phyloP scores from a whole-genome alignment of 495 filamentous ascomycete genomes.

The Friedmanniomyces endolithicus region DNA sequence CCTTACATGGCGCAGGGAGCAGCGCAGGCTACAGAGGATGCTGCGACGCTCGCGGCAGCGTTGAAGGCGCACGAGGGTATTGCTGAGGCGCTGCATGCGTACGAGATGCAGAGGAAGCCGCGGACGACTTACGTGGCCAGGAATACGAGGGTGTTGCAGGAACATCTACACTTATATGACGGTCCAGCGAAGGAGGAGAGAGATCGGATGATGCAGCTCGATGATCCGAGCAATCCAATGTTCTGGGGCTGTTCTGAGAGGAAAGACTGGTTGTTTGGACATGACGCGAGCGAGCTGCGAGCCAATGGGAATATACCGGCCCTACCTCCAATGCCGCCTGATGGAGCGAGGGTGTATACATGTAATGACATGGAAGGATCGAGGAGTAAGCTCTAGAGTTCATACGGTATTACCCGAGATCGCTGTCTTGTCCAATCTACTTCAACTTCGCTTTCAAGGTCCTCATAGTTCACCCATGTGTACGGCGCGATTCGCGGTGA shows the following conservation, averaged over 20 bases:
- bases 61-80: not conserved
- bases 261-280: conserved; percentile 17
- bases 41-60: conserved; percentile 15
- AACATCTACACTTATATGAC: conserved; percentile 48
- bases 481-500: not conserved
- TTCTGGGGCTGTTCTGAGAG: conserved; percentile 14
- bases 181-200: conserved; percentile 43
- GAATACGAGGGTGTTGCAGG: conserved; percentile 40
- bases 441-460: too few species aligned
- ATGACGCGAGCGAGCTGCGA: conserved; percentile 10
- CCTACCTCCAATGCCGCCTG: conserved; percentile 13
- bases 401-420: too few species aligned
- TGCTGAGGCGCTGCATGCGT: conserved; percentile 37
- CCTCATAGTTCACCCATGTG: too few species aligned
- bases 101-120: conserved; percentile 49
- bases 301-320: conserved; percentile 6
- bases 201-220: conserved; percentile 35
- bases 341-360: conserved; percentile 11
- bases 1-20: conserved; percentile 25
- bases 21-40: conserved; percentile 22
- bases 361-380: not conserved
- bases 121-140: conserved; percentile 45
- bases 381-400: conserved; percentile 1
- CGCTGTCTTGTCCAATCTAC: too few species aligned
- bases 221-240: conserved; percentile 10